Percentiles rank a stretch among this genome's conserved stretches.
Conservation (phyloP, 192 early-diverging fungal species). For the Coemansia biformis region DNA sequence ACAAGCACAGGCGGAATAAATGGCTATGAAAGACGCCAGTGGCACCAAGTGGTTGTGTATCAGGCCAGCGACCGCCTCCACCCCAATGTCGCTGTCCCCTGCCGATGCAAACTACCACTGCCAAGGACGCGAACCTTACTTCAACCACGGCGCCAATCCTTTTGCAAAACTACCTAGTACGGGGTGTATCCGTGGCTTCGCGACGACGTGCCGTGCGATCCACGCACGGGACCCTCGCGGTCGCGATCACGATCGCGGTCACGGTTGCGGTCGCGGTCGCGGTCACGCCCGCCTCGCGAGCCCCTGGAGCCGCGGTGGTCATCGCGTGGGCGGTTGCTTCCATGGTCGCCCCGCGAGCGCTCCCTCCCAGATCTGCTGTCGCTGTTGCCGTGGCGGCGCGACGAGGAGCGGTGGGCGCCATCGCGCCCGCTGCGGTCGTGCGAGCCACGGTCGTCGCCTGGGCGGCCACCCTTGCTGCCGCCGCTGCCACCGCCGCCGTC, state of each 20-base stretch:
- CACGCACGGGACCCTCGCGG: constrained; percentile 42
- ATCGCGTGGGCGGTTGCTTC: constrained; percentile 18
- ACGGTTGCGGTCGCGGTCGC: constrained; percentile 9
- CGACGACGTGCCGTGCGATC: constrained; percentile 22
- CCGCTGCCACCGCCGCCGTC: constrained; percentile 4
- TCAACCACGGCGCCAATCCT: too few relatives aligned
- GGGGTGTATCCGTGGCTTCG: constrained; percentile 39
- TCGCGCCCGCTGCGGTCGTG: constrained; percentile 10
- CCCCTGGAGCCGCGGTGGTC: constrained; percentile 18
- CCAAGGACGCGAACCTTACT: too few relatives aligned
- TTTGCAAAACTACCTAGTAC: too few relatives aligned
- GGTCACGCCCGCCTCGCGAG: constrained; percentile 26
- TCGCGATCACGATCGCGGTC: constrained; percentile 12
- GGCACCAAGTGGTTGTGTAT: too few relatives aligned
- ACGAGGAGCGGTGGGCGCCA: constrained; percentile 28
- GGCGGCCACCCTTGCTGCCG: constrained; percentile 12
- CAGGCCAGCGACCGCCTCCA: too few relatives aligned
- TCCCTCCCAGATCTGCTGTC: constrained; percentile 25
- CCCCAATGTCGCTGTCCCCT: too few relatives aligned
- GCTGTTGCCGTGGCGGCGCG: constrained; percentile 26
- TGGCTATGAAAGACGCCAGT: too few relatives aligned
- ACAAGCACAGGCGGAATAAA: too few relatives aligned
- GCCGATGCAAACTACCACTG: too few relatives aligned
- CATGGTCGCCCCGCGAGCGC: constrained; percentile 24
- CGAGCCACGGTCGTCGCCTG: constrained; percentile 17